A percentile compares a stretch with the other conserved stretches of the same genome.
These are phyloP conservation scores for Prunus dulcis DNA, from an alignment of 306 rosid species.

Conservation along the genomic window DNA sequence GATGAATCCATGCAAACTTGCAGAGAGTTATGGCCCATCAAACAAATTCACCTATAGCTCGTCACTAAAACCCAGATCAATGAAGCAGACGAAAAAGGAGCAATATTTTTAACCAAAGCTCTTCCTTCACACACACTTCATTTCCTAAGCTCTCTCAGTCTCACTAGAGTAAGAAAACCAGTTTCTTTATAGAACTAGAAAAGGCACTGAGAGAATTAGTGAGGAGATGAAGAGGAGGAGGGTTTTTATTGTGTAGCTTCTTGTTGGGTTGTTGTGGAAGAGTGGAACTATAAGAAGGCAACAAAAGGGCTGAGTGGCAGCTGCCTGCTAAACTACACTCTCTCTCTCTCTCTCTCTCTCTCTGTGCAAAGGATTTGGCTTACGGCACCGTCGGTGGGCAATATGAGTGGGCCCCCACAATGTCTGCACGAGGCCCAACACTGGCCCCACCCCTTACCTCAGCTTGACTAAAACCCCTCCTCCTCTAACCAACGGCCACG, in stretches of 20 bases:
- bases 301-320: constrained; percentile 26
- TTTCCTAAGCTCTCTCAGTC: neutral
- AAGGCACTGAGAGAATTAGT: neutral
- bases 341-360: neutral
- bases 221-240: constrained; percentile 8
- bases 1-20: constrained; percentile 95
- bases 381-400: constrained; percentile 54
- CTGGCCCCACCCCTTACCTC: constrained; percentile 27
- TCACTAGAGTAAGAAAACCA: neutral
- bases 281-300: constrained; percentile 58
- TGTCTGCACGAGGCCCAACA: constrained; percentile 32
- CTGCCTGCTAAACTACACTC: constrained; percentile 19
- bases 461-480: constrained; percentile 35
- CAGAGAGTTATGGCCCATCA: constrained; percentile 79
- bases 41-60: constrained; percentile 1
- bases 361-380: neutral
- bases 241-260: constrained; percentile 9
- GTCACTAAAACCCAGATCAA: neutral
- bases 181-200: neutral
- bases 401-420: constrained; percentile 36
- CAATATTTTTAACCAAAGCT: neutral
- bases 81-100: neutral
- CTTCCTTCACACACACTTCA: constrained; percentile 3
- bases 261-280: constrained; percentile 23
- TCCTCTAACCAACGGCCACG: constrained; percentile 30